Base-by-base conservation (phyloP, 345 rosid genomes). In the Xanthoceras sorbifolium region DNA sequence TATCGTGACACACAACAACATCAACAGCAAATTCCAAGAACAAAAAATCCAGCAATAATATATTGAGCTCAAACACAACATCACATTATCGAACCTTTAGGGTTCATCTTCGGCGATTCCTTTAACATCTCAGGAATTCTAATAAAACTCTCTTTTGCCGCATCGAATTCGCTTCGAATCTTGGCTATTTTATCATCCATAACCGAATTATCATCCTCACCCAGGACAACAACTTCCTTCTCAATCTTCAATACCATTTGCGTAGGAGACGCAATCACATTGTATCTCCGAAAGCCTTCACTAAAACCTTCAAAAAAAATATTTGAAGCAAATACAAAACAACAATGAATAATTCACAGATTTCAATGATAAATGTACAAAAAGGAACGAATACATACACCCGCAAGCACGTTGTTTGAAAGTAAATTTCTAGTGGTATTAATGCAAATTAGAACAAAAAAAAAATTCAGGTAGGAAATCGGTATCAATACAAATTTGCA, bases 61-160 rank as follows among this genome's bases (percentile, higher is more conserved):
- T 29, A 20, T 8, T 29, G 15, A 11, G 40, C 78, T 44, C 5
- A 54, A 64, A 17, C 48, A 67, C 22, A 66, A 28, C 17, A 54
- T 44, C 42, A 62, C 34, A 72, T 26, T 23, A 31, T 50, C 20
- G 38, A 79, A 90, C 99, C 99, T 93, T 90, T 83, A 34, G 98
- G 99, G 82, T 90, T 89, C 96, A 89, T 87, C 86, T 90, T 95
- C 2, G 96, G 91, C 97, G 88, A 87, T 77, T 63, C 85, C 64
- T 85, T 84, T 0, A 93, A 77, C 0, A 91, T 85, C 46, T 82
- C 89, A 1, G 99, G 99, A 78, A 92, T 91, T 80, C 85, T 85
- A 64, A 87, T 80, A 86, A 95, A 95, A 72, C 89, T 87, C 82
- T 72, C 87, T 76, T 87, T 95, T 9, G 98, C 98, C 20, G 82